These are phyloP conservation scores for Saussurea involucrata DNA, from an alignment of 129 eudicot genomes.

Conservation along the genomic window DNA sequence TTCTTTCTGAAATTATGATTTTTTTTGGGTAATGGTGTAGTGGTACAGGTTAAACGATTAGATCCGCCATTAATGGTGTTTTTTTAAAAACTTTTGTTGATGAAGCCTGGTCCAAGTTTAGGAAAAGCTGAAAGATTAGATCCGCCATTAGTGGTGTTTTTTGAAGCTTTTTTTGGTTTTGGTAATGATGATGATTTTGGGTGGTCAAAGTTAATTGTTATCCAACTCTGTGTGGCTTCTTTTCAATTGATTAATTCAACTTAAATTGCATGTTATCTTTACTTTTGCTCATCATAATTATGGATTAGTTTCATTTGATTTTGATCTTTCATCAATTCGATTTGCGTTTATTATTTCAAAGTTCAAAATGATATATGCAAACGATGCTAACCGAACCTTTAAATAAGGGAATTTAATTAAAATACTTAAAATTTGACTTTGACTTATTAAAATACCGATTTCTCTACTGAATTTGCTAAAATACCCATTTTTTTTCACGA, in stretches of 20 bases:
- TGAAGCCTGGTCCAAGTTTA: slow-evolving; percentile 20
- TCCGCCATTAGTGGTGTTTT: slow-evolving; percentile 33
- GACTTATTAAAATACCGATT: no score
- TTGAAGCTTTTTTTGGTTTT: slow-evolving; percentile 30
- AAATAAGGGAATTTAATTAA: no score
- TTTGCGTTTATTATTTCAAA: background rate
- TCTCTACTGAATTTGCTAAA: no score
- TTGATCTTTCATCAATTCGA: background rate
- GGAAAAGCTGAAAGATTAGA: slow-evolving; percentile 13
- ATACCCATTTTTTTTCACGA: no score
- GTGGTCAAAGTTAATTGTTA: background rate
- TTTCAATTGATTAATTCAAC: background rate
- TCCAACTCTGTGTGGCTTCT: background rate
- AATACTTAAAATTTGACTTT: no score
- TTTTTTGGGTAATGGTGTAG: slow-evolving; percentile 14
- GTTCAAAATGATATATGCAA: background rate
- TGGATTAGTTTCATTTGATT: background rate
- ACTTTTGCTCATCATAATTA: no score
- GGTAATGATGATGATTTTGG: slow-evolving; percentile 21
- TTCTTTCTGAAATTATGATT: background rate
- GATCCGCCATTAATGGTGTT: slow-evolving; percentile 22
- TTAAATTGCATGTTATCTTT: background rate
- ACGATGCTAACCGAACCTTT: no score
- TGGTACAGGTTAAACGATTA: slow-evolving; percentile 30
- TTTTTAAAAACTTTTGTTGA: slow-evolving; percentile 9